Conservation (phyloP, 805 yeast genomes). For the Pichia insulana region DNA sequence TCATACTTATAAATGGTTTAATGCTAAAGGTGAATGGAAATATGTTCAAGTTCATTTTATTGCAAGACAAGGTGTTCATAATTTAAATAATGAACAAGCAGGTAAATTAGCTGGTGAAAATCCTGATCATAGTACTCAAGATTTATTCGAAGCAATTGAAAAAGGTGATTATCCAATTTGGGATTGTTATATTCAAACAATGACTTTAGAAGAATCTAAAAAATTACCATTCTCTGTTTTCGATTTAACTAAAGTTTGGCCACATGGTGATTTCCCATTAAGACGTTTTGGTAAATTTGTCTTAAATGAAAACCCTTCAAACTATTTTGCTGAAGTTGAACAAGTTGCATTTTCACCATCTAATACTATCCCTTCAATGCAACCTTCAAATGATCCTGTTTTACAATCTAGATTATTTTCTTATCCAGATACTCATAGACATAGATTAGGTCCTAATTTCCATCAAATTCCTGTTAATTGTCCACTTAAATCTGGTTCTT, state of each 20-base stretch:
- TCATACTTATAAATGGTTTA: conserved; percentile 76
- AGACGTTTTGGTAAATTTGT: conserved; percentile 76
- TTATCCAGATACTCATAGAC: conserved; percentile 80
- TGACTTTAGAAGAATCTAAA: conserved; percentile 77
- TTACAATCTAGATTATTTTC: conserved; percentile 75
- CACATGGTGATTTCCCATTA: conserved; percentile 77
- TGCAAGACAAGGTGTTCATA: conserved; percentile 46
- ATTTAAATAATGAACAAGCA: conserved; percentile 57
- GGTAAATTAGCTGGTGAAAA: conserved; percentile 59
- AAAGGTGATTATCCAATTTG: conserved; percentile 74
- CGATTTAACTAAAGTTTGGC: conserved; percentile 91
- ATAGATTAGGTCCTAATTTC: conserved; percentile 71
- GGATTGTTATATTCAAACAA: conserved; percentile 78
- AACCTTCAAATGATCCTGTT: conserved; percentile 78
- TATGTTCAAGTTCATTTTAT: conserved; percentile 73
- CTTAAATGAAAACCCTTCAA: conserved; percentile 74
- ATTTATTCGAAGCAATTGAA: conserved; percentile 70
- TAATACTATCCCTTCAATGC: conserved; percentile 77
- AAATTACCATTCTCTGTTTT: conserved; percentile 72
- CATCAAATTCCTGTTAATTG: conserved; percentile 85
- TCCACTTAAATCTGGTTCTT: conserved; percentile 50
- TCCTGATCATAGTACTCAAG: conserved; percentile 78
- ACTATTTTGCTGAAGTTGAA: conserved; percentile 82
- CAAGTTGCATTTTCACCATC: conserved; percentile 83
- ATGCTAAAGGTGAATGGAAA: conserved; percentile 64